Evolutionary conservation across 1,284 basidiomycete species (phyloP), one percentile per base, ranked within the genome.

Genomic region (Afroboletus lepidellus): DNA sequence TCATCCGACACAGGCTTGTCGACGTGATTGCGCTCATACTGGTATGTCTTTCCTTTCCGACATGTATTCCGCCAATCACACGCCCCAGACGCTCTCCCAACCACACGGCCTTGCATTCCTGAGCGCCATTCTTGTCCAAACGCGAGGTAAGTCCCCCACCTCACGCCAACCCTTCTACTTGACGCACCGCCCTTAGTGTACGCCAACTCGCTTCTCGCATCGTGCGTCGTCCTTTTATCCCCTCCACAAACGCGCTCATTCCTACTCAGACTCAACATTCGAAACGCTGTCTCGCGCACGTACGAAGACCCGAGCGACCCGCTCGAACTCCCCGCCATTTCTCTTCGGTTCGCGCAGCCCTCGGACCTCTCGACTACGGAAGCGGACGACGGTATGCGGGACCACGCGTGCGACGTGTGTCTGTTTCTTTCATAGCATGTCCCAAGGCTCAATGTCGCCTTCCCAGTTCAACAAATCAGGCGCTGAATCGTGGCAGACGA

Each of bases 131-230:
- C 54, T 67, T 39, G 11, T 69, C 29, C 67, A 69, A 53, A 58
- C 64, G n/a, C 62, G 62, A 41, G 54, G 65, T 66, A 48, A 27
- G 51, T 49, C 21, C 5, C 9, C 3, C 11, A 1, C 20, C 12
- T 3, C 42, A 20, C 20, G 20, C 15, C 11, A n/a, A n/a, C n/a
- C n/a, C n/a, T n/a, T n/a, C n/a, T n/a, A n/a, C n/a, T n/a, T n/a
- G n/a, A n/a, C n/a, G n/a, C 5, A 11, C 20, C 23, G 3, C 8
- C 16, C 20, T 5, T 37, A 51, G 64, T 66, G 12, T 66, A 66
- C 8, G 62, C 64, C 45, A 66, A 66, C 44, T 67, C 64, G 18
- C 60, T 66, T 32, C 60, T 66, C 25, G 55, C 63, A 37, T 66
- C 64, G 64, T 68, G 27, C 44, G 64, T 56, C 6, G 25, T 29